Conservation (phyloP, 169 alveolate genomes). For the Plasmodium vinckei region DNA sequence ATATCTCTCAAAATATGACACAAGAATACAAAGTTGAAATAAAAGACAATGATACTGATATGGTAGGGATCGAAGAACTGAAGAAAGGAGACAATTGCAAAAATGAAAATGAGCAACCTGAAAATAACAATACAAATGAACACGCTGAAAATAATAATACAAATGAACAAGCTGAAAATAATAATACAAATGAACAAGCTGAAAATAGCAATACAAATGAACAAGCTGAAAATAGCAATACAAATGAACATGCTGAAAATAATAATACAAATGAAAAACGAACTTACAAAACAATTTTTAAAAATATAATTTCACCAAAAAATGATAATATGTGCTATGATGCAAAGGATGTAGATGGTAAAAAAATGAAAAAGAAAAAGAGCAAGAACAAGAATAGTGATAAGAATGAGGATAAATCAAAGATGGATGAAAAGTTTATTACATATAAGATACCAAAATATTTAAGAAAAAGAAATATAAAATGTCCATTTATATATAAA, state of each 20-base stretch:
- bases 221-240: not conserved
- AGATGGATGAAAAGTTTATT: slow-evolving; percentile 24
- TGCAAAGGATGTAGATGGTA: not conserved
- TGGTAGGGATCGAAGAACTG: not conserved
- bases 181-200: not conserved
- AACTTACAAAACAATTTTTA: slow-evolving; percentile 13
- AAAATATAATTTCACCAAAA: slow-evolving; percentile 34
- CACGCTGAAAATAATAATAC: not conserved
- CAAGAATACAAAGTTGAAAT: too few species aligned
- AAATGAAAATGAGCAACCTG: not conserved
- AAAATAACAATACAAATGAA: not conserved
- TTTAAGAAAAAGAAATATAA: slow-evolving; percentile 77
- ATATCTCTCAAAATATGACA: too few species aligned
- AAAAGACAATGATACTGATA: too few species aligned
- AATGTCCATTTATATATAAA: slow-evolving; percentile 84
- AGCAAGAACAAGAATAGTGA: slow-evolving; percentile 2
- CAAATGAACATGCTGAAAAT: not conserved
- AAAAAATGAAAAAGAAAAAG: slow-evolving; percentile 6
- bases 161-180: not conserved
- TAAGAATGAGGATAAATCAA: not conserved
- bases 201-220: not conserved
- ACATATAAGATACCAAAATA: slow-evolving; percentile 81
- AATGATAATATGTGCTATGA: not conserved
- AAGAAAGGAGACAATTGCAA: not conserved
- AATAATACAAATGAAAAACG: not conserved